Evolutionary conservation across 2,329 filamentous ascomycete genomes (phyloP), one percentile per base, ranked within the genome.

Genomic region (Penicillium sp.): DNA sequence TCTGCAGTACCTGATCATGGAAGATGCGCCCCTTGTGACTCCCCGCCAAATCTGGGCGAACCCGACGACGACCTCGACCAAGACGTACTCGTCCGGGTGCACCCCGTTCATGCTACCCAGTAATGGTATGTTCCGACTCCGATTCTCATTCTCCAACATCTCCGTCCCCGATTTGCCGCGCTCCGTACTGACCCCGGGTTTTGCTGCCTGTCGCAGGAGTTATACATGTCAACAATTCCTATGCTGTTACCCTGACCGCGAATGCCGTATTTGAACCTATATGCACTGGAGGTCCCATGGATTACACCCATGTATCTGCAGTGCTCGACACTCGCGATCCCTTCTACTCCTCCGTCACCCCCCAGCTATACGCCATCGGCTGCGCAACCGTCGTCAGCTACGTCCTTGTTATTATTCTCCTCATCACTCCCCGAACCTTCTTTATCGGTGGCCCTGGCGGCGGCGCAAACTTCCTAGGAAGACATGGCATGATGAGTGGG

Each of bases 381-480:
- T 89, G 91, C 14, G 90, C 90, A 16, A 97, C 92, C 0, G 88
- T 96, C 49, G 87, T 95, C 44, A 88, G 91, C 44, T 97, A 95
- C 74, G 88, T 95, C 68, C 83, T 97, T 42, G 87, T 96, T 61
- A 89, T 96, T 57, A 95, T 96, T 82, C 84, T 97, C 33, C 84
- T 96, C 67, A 91, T 96, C 63, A 95, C 91, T 0, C 92, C 92
- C n/a, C 85, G 92, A 46, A 96, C 94, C 3, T 96, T 94, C 69
- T 86, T 95, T 56, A 85, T 95, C 52, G 90, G 90, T 48, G 90
- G 90, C 20, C 75, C 79, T 4, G 79, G 79, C 8, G 77, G 80
- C 31, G 76, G 78, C 25, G 84, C 89, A 43, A 89, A 92, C 40
- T 87, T 94, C 52, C 78, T 95, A 44, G 88, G 89, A 39, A 81